Base-by-base conservation (phyloP, 2,329 filamentous ascomycete genomes). In the Aspergillus texensis region DNA sequence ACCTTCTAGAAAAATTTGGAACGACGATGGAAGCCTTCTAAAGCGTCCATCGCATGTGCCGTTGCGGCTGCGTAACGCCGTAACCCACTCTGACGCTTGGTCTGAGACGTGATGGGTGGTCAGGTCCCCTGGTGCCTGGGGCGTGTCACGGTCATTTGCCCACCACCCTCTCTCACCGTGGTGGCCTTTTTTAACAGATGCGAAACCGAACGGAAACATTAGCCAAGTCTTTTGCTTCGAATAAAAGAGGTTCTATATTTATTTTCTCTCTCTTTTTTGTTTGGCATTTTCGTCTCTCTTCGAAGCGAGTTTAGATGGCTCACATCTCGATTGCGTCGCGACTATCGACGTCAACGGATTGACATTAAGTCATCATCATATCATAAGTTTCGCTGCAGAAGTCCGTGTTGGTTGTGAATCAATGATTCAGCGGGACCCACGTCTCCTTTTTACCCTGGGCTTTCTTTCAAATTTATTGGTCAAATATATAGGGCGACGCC, bases 1-100 rank as follows among this genome's bases (percentile, higher is more conserved):
- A 62, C 60, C 68, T 70, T 70, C 67, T 65, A 68, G 67, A 68
- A 68, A 60, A 62, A 16, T 57, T 64, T 57, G 61, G 63, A 65
- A 68, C 54, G 41, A 41, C 34, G 26, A 65, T 65, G 65, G 65
- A 64, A 65, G 65, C 39, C 58, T 65, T 63, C 63, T 64, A 63
- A 62, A 61, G 57, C 62, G 55, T 43, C 58, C 48, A 26, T 60
- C 50, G 57, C 57, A 65, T 66, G 61, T 67, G 58, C 62, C 66
- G 58, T 60, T 57, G 61, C 58, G 50, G 61, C 62, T 62, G 65
- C 63, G 63, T 65, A 57, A 55, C 61, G 57, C 45, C 60, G 56
- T 62, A 58, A 63, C 57, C 50, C 62, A 61, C 61, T 39, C 57
- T 12, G 56, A 45, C 52, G 32, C 52, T 52, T 55, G 52, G 52